Evolutionary conservation across 2,329 filamentous ascomycete genomes (phyloP).

Genomic region (Clarireedia sp.): DNA sequence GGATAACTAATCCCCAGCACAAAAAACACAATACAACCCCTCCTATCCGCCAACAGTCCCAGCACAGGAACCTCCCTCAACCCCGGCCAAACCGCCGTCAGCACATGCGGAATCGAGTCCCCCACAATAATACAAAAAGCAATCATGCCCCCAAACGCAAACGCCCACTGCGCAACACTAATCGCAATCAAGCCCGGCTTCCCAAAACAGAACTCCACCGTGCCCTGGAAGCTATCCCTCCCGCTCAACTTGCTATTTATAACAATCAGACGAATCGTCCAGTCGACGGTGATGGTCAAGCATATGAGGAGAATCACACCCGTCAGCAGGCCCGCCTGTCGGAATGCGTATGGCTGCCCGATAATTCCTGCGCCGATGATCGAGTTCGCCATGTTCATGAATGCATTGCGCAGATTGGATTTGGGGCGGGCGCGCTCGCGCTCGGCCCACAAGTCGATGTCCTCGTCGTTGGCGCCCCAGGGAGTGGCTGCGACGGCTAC

Average conservation of each 20-base stretch:
- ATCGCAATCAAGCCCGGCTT: constrained; percentile 83
- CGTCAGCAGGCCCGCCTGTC: constrained; percentile 77
- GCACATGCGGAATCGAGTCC: constrained; percentile 88
- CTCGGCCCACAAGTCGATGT: constrained; percentile 40
- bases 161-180: constrained; percentile 85
- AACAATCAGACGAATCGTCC: constrained; percentile 96
- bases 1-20: constrained; percentile 82
- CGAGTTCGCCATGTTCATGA: constrained; percentile 99
- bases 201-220: constrained; percentile 92
- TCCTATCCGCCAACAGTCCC: constrained; percentile 72
- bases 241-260: constrained; percentile 96
- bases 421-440: constrained; percentile 61
- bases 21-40: constrained; percentile 81
- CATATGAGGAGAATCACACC: constrained; percentile 70
- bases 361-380: constrained; percentile 78
- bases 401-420: constrained; percentile 77
- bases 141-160: constrained; percentile 98
- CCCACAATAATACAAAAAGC: constrained; percentile 97
- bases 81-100: constrained; percentile 73
- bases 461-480: constrained; percentile 34
- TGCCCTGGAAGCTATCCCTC: constrained; percentile 88
- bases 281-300: constrained; percentile 82
- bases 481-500: constrained; percentile 50
- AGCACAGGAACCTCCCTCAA: constrained; percentile 66
- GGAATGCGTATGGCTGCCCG: constrained; percentile 91